A percentile compares a stretch with the other conserved stretches of the same genome.
Conservation (phyloP, 306 rosid genomes). For the Sicyos edulis region DNA sequence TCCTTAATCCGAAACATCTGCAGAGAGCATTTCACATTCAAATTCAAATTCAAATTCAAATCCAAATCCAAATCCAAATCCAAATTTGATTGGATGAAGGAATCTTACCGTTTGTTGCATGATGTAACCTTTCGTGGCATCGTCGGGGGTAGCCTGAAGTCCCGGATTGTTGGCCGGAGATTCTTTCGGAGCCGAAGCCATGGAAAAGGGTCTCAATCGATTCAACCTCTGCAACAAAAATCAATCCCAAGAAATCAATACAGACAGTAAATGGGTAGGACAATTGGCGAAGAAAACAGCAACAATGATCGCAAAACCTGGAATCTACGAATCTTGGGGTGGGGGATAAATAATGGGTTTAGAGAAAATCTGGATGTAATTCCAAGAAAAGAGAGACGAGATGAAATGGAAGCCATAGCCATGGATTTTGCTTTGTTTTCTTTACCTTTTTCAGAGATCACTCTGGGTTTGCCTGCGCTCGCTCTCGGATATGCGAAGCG, state of each 20-base stretch:
- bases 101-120: slow-evolving; percentile 87
- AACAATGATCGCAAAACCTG: slow-evolving; percentile 35
- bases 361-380: slow-evolving; percentile 28
- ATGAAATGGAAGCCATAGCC: slow-evolving; percentile 25
- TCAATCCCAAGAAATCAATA: neutral
- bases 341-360: slow-evolving; percentile 27
- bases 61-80: no score
- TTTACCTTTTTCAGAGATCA: neutral
- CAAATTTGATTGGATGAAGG: neutral
- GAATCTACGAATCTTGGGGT: slow-evolving; percentile 22
- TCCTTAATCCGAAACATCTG: slow-evolving; percentile 83
- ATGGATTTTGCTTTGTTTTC: slow-evolving; percentile 20
- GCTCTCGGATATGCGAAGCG: neutral
- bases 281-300: neutral
- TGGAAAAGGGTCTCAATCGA: slow-evolving; percentile 49
- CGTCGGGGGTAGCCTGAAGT: slow-evolving; percentile 56
- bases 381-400: slow-evolving; percentile 38
- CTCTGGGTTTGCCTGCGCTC: neutral
- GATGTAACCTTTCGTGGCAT: slow-evolving; percentile 74
- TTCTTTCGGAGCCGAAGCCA: slow-evolving; percentile 72
- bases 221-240: slow-evolving; percentile 33
- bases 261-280: neutral
- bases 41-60: no score
- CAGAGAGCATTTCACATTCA: slow-evolving; percentile 9
- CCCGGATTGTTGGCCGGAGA: slow-evolving; percentile 68